Conservation (phyloP, 2,329 filamentous ascomycete species). For the Penicillium sp. region DNA sequence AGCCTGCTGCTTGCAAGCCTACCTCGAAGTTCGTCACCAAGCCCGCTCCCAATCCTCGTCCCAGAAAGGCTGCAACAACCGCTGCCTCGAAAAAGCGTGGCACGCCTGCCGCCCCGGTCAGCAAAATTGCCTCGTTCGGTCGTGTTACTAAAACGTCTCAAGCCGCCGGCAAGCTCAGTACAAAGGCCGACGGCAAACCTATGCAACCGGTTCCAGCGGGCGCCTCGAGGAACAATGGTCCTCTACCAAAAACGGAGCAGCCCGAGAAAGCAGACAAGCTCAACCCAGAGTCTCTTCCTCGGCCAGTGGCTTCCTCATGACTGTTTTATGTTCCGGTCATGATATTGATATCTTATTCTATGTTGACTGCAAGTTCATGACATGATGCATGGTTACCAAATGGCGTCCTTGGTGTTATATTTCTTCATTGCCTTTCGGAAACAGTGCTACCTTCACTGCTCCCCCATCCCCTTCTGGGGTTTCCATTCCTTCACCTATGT, state of each 20-base stretch:
- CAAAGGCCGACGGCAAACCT: slow-evolving; percentile 26
- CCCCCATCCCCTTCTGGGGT: background rate
- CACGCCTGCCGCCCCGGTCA: slow-evolving; percentile 8
- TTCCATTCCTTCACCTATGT: background rate
- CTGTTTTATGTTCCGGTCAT: slow-evolving; percentile 1
- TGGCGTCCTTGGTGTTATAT: slow-evolving; percentile 6
- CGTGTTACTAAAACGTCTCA: slow-evolving; percentile 28
- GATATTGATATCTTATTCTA: slow-evolving; percentile 1
- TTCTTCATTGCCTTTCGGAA: slow-evolving; percentile 1
- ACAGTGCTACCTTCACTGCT: slow-evolving; percentile 2
- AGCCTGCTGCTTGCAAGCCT: slow-evolving; percentile 10
- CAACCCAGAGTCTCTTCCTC: background rate
- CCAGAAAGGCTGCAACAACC: slow-evolving; percentile 16
- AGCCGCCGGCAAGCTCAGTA: slow-evolving; percentile 14
- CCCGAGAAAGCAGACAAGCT: background rate
- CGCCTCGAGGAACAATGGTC: slow-evolving; percentile 32
- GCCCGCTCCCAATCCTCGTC: background rate
- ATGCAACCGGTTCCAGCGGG: slow-evolving; percentile 31
- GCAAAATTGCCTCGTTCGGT: slow-evolving; percentile 8
- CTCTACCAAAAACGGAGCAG: slow-evolving; percentile 21
- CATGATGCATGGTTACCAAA: slow-evolving; percentile 12
- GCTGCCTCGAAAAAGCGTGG: slow-evolving; percentile 4
- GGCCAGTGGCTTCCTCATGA: slow-evolving; percentile 1
- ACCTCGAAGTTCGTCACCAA: background rate
- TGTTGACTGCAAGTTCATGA: slow-evolving; percentile 5